Evolutionary conservation across 768 basidiomycete species (phyloP), one percentile per base, ranked within the genome.

Genomic region (Obba rivulosa): DNA sequence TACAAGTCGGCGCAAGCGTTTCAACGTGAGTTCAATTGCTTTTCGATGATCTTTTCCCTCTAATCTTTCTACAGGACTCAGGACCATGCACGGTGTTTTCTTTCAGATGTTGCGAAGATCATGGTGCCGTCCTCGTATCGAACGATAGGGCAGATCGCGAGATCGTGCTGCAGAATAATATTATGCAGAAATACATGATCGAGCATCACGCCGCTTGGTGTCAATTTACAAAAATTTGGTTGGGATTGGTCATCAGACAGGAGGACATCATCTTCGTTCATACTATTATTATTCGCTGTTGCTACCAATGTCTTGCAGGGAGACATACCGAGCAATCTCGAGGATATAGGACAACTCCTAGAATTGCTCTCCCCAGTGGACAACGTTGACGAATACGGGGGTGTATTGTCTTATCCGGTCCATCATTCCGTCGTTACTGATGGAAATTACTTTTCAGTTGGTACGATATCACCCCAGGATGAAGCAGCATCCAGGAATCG

Each of bases 91-190:
- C 39, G 1, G 52, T 45, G 0, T 45, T 55, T 20, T 40, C 34
- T 14, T 56, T 53, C 45, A 20, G 48, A 3, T 62, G 58, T 45
- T 9, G 23, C 13, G 49, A 41, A 9, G 45, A 54, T 2, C 51
- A 57, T 18, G 61, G 61, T 28, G 61, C 55, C 1, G 37, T 59
- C 18, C 36, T 58, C 11, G 18, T 51, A 34, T 36, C 46, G 34
- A 46, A 34, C 16, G 25, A 24, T 16, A 17, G 22, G 4, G 49
- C 24, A 2, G 21, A 4, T 4, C 42, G 43, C 4, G 46, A 45
- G 35, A 34, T 21, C 8, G 44, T 50, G 18, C 45, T 42, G 10
- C 48, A 34, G 1, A 46, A 22, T 17, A 40, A 36, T 22, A 22
- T 36, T 10, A 41, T 54, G 10, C 18, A 5, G 5, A 34, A 45